phyloP scores from a whole-genome alignment of 495 filamentous ascomycete genomes.

The Copromyces sp. region DNA sequence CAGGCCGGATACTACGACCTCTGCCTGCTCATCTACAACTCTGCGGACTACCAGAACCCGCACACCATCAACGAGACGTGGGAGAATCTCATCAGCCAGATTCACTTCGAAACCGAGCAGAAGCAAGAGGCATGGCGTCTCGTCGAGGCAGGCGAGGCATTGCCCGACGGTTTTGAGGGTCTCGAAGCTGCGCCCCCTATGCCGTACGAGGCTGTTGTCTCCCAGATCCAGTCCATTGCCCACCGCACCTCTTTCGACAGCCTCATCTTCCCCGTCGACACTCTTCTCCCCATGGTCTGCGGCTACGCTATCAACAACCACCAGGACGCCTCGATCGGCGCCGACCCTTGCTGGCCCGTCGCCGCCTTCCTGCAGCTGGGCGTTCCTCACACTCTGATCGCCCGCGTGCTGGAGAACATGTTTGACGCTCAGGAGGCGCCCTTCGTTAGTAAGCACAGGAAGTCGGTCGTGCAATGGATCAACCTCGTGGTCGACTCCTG shows the following conservation, averaged over 20 bases:
- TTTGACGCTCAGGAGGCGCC: conserved; percentile 78
- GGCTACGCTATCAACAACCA: conserved; percentile 64
- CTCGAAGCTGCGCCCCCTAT: conserved; percentile 28
- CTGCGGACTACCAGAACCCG: conserved; percentile 76
- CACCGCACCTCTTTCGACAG: conserved; percentile 59
- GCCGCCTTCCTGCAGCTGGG: conserved; percentile 68
- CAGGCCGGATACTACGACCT: conserved; percentile 85
- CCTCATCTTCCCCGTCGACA: conserved; percentile 61
- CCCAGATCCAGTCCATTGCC: conserved; percentile 65
- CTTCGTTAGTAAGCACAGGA: conserved; percentile 52
- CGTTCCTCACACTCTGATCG: conserved; percentile 63
- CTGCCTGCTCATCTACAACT: conserved; percentile 79
- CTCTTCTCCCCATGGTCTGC: conserved; percentile 61
- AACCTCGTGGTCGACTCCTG: conserved; percentile 26
- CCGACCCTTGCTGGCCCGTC: conserved; percentile 64
- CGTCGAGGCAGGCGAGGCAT: conserved; percentile 5
- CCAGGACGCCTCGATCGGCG: conserved; percentile 49
- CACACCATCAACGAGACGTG: conserved; percentile 75
- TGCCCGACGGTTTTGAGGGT: conserved; percentile 4
- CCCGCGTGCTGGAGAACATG: conserved; percentile 69
- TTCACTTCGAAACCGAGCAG: conserved; percentile 51
- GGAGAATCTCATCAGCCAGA: conserved; percentile 64
- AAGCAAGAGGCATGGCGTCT: conserved; percentile 31
- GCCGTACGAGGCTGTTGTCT: conserved; percentile 71
- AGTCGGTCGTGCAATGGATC: conserved; percentile 34